Percentiles rank a stretch among this genome's conserved stretches.
phyloP scores from a whole-genome alignment of 345 rosid species.

The Gossypium raimondii region DNA sequence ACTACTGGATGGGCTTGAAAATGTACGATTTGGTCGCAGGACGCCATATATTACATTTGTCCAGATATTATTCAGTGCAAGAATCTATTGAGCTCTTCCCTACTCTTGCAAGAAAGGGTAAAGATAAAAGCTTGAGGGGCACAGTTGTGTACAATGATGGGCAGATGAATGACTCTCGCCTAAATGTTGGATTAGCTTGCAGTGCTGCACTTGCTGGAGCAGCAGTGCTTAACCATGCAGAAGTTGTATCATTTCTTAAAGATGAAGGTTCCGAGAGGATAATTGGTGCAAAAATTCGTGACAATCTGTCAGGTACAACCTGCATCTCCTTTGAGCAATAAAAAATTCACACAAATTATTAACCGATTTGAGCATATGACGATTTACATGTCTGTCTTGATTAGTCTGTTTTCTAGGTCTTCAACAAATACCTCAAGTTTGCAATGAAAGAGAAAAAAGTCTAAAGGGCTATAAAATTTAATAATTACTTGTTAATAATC shows the following conservation, averaged over 20 bases:
- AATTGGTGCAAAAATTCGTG: constrained; percentile 77
- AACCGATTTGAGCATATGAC: neutral
- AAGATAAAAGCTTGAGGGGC: constrained; percentile 65
- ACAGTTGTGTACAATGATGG: constrained; percentile 96
- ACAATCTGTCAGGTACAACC: constrained; percentile 67
- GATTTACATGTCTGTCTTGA: neutral
- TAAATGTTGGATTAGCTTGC: constrained; percentile 83
- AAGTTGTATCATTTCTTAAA: constrained; percentile 68
- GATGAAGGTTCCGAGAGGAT: constrained; percentile 55
- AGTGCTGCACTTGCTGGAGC: constrained; percentile 93
- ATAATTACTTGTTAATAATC: neutral
- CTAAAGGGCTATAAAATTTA: neutral
- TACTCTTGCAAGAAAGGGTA: constrained; percentile 78
- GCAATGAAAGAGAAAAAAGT: neutral
- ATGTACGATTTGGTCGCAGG: constrained; percentile 96
- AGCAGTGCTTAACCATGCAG: constrained; percentile 88
- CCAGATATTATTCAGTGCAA: constrained; percentile 79
- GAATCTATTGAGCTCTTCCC: constrained; percentile 90
- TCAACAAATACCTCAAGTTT: constrained; percentile 2
- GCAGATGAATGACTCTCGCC: constrained; percentile 94
- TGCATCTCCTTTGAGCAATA: neutral
- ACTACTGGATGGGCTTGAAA: constrained; percentile 95
- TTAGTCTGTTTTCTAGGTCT: neutral
- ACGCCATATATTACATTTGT: constrained; percentile 70
- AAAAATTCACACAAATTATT: neutral